Evolutionary conservation across 331 rosid species (phyloP).

Genomic region (Arachis monticola): DNA sequence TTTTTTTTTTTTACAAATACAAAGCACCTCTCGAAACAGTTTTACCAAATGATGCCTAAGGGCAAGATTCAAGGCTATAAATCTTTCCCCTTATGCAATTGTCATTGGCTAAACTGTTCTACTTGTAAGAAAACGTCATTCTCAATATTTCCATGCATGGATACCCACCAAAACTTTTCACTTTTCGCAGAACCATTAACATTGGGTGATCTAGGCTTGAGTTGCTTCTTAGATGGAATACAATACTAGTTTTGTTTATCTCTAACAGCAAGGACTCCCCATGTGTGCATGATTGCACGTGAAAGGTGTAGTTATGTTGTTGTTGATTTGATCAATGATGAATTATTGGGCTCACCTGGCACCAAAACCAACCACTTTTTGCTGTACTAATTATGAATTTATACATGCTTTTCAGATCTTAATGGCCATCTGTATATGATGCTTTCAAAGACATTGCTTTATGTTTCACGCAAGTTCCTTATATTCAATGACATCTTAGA

Average conservation of each 20-base stretch:
- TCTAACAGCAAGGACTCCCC: constrained; percentile 25
- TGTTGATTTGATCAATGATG: constrained; percentile 5
- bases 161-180: neutral
- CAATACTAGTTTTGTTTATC: neutral
- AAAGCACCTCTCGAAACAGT: no score
- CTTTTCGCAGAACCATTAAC: neutral
- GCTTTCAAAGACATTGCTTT: constrained; percentile 23
- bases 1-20: no score
- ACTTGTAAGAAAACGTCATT: neutral
- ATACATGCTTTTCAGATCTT: constrained; percentile 26
- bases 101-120: neutral
- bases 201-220: neutral
- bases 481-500: neutral
- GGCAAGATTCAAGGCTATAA: no score
- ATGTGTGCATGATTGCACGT: constrained; percentile 7
- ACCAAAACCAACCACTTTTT: constrained; percentile 2
- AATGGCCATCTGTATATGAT: neutral
- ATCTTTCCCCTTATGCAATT: no score
- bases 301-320: no score
- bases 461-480: constrained; percentile 10
- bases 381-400: constrained; percentile 8
- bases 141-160: neutral
- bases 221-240: neutral
- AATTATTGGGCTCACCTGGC: constrained; percentile 1
- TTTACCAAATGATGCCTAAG: no score